A percentile compares a stretch with the other conserved stretches of the same genome.
These are phyloP conservation scores for Blastobotrys indianensis DNA, from an alignment of 1,139 yeast genomes.

Conservation along the genomic window DNA sequence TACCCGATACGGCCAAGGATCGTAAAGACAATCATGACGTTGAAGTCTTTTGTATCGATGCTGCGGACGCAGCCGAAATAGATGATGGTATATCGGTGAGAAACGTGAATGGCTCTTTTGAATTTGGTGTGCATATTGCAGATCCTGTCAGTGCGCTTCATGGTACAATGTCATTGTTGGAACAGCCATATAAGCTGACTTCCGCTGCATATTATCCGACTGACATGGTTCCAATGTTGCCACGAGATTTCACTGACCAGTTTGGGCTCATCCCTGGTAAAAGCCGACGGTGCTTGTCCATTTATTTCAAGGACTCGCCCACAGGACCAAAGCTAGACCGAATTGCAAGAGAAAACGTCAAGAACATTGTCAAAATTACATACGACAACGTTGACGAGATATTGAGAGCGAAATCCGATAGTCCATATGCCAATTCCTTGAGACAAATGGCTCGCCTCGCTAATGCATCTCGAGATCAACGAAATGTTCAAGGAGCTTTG, in stretches of 20 bases:
- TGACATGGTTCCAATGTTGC: slow-evolving; percentile 64
- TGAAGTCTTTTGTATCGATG: slow-evolving; percentile 75
- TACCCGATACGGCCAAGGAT: no score
- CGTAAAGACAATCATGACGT: no score
- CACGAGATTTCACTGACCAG: slow-evolving; percentile 43
- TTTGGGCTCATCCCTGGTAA: slow-evolving; percentile 10
- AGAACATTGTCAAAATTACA: slow-evolving; percentile 44
- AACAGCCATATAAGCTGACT: slow-evolving; percentile 47
- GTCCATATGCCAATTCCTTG: slow-evolving; percentile 33
- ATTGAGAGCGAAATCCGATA: slow-evolving; percentile 21
- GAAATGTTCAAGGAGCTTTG: slow-evolving; percentile 19
- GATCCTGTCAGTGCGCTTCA: slow-evolving; percentile 61
- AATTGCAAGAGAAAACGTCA: slow-evolving; percentile 36
- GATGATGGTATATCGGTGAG: slow-evolving; percentile 85
- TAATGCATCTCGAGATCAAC: slow-evolving; percentile 25
- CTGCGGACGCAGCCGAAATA: slow-evolving; percentile 75
- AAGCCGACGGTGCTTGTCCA: slow-evolving; percentile 45
- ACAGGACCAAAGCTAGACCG: not conserved
- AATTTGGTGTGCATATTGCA: slow-evolving; percentile 72
- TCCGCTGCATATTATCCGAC: slow-evolving; percentile 76
- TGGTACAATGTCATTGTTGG: slow-evolving; percentile 34
- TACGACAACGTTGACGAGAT: slow-evolving; percentile 46
- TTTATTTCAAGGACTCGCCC: slow-evolving; percentile 38
- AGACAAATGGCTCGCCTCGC: slow-evolving; percentile 35
- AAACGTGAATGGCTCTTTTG: slow-evolving; percentile 32